Evolutionary conservation across 768 basidiomycete species (phyloP).

Genomic region (Chalciporus piperatus): DNA sequence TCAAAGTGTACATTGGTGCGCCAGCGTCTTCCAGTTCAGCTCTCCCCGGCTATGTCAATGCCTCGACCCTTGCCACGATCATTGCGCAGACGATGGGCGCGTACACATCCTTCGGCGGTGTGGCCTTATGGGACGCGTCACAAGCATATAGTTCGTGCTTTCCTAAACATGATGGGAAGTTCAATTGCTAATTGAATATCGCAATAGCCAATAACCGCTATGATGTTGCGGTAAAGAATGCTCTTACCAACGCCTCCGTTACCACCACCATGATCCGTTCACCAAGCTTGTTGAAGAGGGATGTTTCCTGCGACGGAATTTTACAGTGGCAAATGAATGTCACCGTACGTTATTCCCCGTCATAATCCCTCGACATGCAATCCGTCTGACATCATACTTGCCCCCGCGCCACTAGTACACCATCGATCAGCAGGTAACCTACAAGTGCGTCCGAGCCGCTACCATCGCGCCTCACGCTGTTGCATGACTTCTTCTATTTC

Average conservation of each 20-base stretch:
- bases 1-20: conserved; percentile 50
- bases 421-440: too few relatives aligned
- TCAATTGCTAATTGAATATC: neutral
- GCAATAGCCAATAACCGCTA: conserved; percentile 51
- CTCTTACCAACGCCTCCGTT: conserved; percentile 30
- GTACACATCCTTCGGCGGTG: conserved; percentile 47
- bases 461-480: too few relatives aligned
- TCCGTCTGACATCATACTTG: too few relatives aligned
- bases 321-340: conserved; percentile 20
- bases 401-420: too few relatives aligned
- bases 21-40: conserved; percentile 44
- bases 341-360: too few relatives aligned
- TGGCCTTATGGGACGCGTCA: conserved; percentile 45
- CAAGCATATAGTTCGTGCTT: conserved; percentile 40
- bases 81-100: conserved; percentile 32
- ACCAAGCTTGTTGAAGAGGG: too few relatives aligned
- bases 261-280: too few relatives aligned
- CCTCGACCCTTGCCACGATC: conserved; percentile 34
- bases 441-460: too few relatives aligned
- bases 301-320: conserved; percentile 9
- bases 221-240: conserved; percentile 58
- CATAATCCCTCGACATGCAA: too few relatives aligned
- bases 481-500: too few relatives aligned
- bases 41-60: conserved; percentile 42
- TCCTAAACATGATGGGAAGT: neutral